phyloP scores from a whole-genome alignment of 2,329 filamentous ascomycete genomes.

The Hymenotorrendiella dingleyae region DNA sequence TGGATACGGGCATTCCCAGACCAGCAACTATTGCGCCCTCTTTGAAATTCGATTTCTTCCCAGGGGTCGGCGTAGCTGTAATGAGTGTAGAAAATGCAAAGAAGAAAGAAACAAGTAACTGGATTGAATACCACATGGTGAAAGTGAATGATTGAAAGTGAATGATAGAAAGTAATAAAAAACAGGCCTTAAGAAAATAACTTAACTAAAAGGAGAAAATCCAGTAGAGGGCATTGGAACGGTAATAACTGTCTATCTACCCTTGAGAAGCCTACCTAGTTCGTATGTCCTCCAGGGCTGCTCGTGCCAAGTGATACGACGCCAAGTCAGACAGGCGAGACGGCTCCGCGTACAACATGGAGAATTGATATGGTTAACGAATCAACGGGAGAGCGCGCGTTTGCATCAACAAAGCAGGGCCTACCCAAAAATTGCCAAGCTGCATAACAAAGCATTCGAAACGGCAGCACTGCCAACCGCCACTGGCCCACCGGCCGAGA shows the following conservation, averaged over 20 bases:
- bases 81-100: slow-evolving; percentile 5
- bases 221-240: not conserved
- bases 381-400: slow-evolving; percentile 4
- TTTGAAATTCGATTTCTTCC: no score
- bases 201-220: not conserved
- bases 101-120: slow-evolving; percentile 8
- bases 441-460: not conserved
- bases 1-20: slow-evolving; percentile 43
- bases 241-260: not conserved
- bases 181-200: slow-evolving; percentile 1
- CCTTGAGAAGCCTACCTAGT: not conserved
- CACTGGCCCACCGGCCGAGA: no score
- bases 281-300: not conserved
- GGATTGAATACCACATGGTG: slow-evolving; percentile 6
- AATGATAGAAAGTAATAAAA: slow-evolving; percentile 3
- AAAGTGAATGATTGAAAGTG: slow-evolving; percentile 6
- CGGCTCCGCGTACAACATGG: slow-evolving; percentile 5
- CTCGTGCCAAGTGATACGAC: slow-evolving; percentile 10
- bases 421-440: not conserved
- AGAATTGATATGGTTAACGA: no score
- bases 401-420: slow-evolving; percentile 2
- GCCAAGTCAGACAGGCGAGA: slow-evolving; percentile 15
- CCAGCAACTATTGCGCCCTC: slow-evolving; percentile 12
- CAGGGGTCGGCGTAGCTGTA: not conserved
- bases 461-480: not conserved